Evolutionary conservation across 306 rosid genomes (phyloP), one percentile per base, ranked within the genome.

Genomic region (Acacia confusa): DNA sequence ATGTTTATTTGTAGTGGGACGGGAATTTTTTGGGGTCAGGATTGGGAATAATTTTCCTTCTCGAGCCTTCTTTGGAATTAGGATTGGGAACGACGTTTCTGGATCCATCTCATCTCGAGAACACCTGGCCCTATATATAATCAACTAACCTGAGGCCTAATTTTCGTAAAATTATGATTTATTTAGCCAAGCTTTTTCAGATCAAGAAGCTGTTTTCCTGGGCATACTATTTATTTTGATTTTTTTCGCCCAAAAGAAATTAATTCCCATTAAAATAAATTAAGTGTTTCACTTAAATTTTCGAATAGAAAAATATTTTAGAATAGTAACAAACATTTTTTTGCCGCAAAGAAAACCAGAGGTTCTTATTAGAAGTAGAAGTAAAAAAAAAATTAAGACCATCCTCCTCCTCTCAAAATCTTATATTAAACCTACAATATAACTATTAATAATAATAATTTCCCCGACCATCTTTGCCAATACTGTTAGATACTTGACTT

Each of bases 11-110:
- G n/a, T n/a, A n/a, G n/a, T n/a, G 38, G 7, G 7, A 6, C 1
- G 1, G 8, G 40, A 36, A 36, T 5, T 36, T 36, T 36, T 6
- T 36, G 8, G 6, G 40, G 40, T 36, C 0, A 0, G 8, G 40
- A 36, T 36, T 6, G 1, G 40, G 40, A 6, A 36, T 5, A 1
- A 36, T 36, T 36, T 36, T 7, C 40, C 40, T 36, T 36, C 7
- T 0, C 7, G 6, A 36, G 8, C 40, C 8, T 36, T 36, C 6
- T 5, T 36, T 0, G 1, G 8, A 1, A 4, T 36, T 0, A 0
- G 38, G 38, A 34, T 34, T 5, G 1, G 40, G 8, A 36, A 36
- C 0, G 1, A 1, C 1, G 40, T 36, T 36, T 34, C 38, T 4
- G 0, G 4, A 34, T 34, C 6, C 6, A 4, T 34, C 6, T 0